These are phyloP conservation scores for Exophiala xenobiotica DNA, from an alignment of 2,329 filamentous ascomycete species.

Conservation along the genomic window DNA sequence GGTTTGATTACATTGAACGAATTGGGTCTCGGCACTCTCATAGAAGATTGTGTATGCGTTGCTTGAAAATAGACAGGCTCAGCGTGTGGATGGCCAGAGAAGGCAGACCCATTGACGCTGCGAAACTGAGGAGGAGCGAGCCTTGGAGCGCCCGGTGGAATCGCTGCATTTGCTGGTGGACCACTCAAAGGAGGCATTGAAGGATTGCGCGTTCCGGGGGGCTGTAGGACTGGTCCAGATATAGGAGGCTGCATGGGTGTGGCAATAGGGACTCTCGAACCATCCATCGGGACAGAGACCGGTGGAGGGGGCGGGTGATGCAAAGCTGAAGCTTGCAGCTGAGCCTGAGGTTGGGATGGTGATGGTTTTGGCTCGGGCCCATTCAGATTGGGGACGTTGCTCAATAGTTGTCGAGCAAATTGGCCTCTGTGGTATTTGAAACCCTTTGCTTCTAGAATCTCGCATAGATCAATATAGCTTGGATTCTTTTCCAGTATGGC, in stretches of 20 bases:
- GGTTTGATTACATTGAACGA: background rate
- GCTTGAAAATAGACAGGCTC: background rate
- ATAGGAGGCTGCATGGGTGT: background rate
- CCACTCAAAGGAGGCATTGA: no score
- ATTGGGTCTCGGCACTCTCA: background rate
- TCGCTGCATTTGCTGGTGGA: background rate
- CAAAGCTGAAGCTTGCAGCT: background rate
- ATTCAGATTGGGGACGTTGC: conserved; percentile 33
- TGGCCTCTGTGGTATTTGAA: conserved; percentile 52
- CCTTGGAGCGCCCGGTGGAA: background rate
- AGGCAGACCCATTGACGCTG: background rate
- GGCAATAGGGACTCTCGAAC: background rate
- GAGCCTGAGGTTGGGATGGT: background rate
- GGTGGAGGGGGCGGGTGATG: background rate
- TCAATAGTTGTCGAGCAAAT: conserved; percentile 53
- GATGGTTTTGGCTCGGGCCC: conserved; percentile 1
- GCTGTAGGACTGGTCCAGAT: background rate
- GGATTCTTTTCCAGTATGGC: conserved; percentile 54
- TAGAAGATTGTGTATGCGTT: background rate
- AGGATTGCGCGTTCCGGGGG: no score
- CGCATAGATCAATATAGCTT: conserved; percentile 56
- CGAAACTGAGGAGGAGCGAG: background rate
- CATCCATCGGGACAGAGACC: background rate
- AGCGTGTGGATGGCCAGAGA: background rate
- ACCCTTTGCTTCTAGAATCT: conserved; percentile 51